Evolutionary conservation across 2,329 filamentous ascomycete genomes (phyloP), one percentile per base, ranked within the genome.

Genomic region (Monilinia fructigena): DNA sequence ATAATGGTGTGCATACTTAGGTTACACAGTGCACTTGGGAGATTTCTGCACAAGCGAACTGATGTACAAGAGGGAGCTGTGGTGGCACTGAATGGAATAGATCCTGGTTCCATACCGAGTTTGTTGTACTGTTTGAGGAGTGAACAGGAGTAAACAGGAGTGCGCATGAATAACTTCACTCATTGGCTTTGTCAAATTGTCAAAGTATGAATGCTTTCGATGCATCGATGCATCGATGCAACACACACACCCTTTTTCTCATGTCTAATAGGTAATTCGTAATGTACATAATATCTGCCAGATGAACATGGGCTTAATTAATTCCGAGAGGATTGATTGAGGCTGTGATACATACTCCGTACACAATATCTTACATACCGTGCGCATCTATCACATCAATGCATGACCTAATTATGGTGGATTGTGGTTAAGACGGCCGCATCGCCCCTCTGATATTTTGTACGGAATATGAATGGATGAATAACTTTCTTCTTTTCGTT

Each of bases 291-390:
- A n/a, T 26, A 61, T 40, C 58, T 61, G 58, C 58, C 45, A 65
- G 62, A 64, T 38, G 62, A 64, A 48, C 52, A 56, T 55, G 52
- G 45, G 53, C 53, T 58, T 65, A 48, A 53, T 63, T 63, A 42
- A 31, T 63, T 38, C 54, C 62, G 62, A 58, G 18, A 65, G 62
- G 42, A 28, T 50, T 58, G 42, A 65, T 58, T 58, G 53, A 58
- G 62, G 62, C 42, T 65, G 62, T 64, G 42, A 65, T 65, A 65
- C 35, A 61, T 42, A 26, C 10, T 23, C 7, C 18, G 26, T 38
- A 52, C 14, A 60, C 42, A 45, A 64, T 64, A 64, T 58, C 50
- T 64, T 38, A 64, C 52, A 42, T 64, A 56, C 28, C 50, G 58
- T 35, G 31, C 42, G 52, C 42, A 26, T 42, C 61, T 55, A 53